phyloP scores from a whole-genome alignment of 345 rosid species.

The Euclidium syriacum region DNA sequence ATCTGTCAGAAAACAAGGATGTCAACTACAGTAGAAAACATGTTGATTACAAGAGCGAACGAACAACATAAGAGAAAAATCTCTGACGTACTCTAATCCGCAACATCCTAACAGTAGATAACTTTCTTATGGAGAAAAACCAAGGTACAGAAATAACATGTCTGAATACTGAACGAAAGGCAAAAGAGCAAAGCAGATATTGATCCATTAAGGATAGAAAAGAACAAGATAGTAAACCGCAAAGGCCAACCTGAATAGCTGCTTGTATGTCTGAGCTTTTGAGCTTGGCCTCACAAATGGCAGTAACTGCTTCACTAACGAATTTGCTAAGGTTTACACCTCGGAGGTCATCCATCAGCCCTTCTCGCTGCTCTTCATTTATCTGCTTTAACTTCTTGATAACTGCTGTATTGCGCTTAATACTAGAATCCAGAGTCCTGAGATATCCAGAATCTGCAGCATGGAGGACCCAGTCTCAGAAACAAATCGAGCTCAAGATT shows the following conservation, averaged over 20 bases:
- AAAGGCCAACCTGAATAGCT: conserved; percentile 74
- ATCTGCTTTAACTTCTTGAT: conserved; percentile 90
- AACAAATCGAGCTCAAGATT: conserved; percentile 17
- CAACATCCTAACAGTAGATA: background rate
- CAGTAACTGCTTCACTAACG: conserved; percentile 91
- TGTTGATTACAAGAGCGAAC: background rate
- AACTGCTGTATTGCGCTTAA: conserved; percentile 90
- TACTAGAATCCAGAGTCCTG: conserved; percentile 91
- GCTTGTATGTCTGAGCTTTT: conserved; percentile 89
- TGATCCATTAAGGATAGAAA: background rate
- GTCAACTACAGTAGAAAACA: conserved; percentile 10
- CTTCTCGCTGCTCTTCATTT: conserved; percentile 90
- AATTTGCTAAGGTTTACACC: conserved; percentile 85
- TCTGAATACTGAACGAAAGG: background rate
- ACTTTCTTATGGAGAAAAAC: background rate
- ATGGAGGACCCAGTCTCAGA: conserved; percentile 24
- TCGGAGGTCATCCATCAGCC: conserved; percentile 80
- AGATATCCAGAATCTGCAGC: conserved; percentile 73
- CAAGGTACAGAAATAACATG: background rate
- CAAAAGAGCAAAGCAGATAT: background rate
- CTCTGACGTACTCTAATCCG: background rate
- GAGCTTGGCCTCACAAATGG: conserved; percentile 96
- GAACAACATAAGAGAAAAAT: background rate
- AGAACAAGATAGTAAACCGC: background rate
- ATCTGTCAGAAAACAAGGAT: conserved; percentile 44